Evolutionary conservation across 2,329 filamentous ascomycete species (phyloP), one percentile per base, ranked within the genome.

Genomic region (Periconia sp.): DNA sequence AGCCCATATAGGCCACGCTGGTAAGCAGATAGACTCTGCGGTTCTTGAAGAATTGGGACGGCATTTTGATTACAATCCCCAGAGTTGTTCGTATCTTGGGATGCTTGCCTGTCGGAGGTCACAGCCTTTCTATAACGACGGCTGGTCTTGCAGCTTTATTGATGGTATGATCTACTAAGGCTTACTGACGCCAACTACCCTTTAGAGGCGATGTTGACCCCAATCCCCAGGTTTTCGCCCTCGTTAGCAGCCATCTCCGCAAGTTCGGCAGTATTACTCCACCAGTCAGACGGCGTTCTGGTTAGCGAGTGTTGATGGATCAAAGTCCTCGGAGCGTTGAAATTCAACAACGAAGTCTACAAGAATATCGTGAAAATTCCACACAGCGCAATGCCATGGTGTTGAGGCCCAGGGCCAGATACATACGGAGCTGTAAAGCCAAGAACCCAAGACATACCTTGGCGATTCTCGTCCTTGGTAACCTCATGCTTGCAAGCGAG

Each of bases 1-100:
- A 71, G 46, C 71, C 73, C 49, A 71, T 59, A 42, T 74, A 75
- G 55, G 73, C 72, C 24, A 74, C 72, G 28, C 59, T 56, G 18
- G 72, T 72, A 39, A 76, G 67, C 43, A 75, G 57, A 50, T 75
- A 74, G 22, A 76, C 72, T 37, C 72, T 66, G 38, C 72, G 69
- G 44, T 75, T 74, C 56, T 73, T 70, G 52, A 73, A 65, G 43
- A 70, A 56, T 10, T 31, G 31, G 35, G 44, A 43, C 24, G 40
- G 31, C 50, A 54, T 54, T 17, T 32, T 48, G 44, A 23, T 18
- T 25, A 5, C 17, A 23, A 38, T 18, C 4, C 18, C 21, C 10
- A 32, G 23, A 3, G 6, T 32, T 4, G 23, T 4, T 17, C 19
- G 21, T n/a, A n/a, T n/a, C n/a, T n/a, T n/a, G n/a, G n/a, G n/a